These are phyloP conservation scores for Penicillium sp. DNA, from an alignment of 2,329 filamentous ascomycete species.

Conservation along the genomic window DNA sequence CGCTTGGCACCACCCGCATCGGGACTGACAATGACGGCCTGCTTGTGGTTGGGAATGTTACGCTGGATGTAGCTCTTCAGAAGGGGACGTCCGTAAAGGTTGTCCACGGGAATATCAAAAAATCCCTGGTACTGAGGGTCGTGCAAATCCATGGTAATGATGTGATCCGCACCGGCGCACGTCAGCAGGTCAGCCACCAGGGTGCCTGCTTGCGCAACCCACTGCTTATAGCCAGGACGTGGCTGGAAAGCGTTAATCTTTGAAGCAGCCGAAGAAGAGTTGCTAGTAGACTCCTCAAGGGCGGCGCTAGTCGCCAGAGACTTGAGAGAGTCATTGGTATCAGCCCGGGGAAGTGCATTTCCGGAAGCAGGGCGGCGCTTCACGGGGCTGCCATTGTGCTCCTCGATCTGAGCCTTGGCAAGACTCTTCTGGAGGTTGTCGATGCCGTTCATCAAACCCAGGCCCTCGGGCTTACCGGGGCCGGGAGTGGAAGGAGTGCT, in stretches of 20 bases:
- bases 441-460: slow-evolving; percentile 65
- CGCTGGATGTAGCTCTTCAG: slow-evolving; percentile 70
- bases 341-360: slow-evolving; percentile 42
- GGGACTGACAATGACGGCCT: slow-evolving; percentile 90
- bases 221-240: slow-evolving; percentile 94
- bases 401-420: slow-evolving; percentile 65
- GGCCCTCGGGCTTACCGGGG: slow-evolving; percentile 67
- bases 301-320: slow-evolving; percentile 47
- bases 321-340: slow-evolving; percentile 39
- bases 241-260: slow-evolving; percentile 68
- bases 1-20: slow-evolving; percentile 96
- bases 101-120: slow-evolving; percentile 98
- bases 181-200: slow-evolving; percentile 92
- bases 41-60: slow-evolving; percentile 78
- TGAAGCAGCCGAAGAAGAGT: slow-evolving; percentile 51
- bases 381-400: slow-evolving; percentile 44
- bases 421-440: slow-evolving; percentile 72
- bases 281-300: slow-evolving; percentile 66
- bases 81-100: slow-evolving; percentile 70
- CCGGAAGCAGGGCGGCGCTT: slow-evolving; percentile 40
- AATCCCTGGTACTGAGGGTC: slow-evolving; percentile 98
- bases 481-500: slow-evolving; percentile 85
- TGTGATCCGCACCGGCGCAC: slow-evolving; percentile 92
- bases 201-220: slow-evolving; percentile 96
- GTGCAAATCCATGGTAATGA: slow-evolving; percentile 96